Percentiles rank a stretch among this genome's conserved stretches.
Evolutionary conservation across 768 basidiomycete species (phyloP).

Genomic region (Plicaturopsis crispa): DNA sequence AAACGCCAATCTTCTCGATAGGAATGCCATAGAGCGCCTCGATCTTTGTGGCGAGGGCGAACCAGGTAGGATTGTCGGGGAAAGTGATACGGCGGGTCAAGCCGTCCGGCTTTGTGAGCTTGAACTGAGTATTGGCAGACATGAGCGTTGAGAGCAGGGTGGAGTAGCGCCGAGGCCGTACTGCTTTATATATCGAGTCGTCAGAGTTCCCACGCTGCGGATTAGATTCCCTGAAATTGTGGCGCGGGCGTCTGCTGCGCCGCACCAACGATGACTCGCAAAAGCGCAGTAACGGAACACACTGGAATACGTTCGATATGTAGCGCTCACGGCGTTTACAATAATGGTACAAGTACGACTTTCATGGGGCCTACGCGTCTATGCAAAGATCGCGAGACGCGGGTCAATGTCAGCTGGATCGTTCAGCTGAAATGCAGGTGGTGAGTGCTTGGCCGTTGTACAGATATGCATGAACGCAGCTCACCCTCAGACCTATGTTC

Average conservation of each 20-base stretch:
- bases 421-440: constrained; percentile 41
- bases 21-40: constrained; percentile 49
- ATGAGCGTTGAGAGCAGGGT: constrained; percentile 25
- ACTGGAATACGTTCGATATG: constrained; percentile 12
- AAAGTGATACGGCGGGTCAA: constrained; percentile 58
- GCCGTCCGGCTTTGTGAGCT: constrained; percentile 49
- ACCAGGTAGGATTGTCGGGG: constrained; percentile 44
- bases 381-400: constrained; percentile 66
- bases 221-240: background rate
- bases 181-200: background rate
- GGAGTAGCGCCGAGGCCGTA: background rate
- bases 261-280: constrained; percentile 5
- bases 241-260: constrained; percentile 27
- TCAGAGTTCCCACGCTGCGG: background rate
- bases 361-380: constrained; percentile 11
- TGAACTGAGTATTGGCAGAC: constrained; percentile 53
- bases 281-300: background rate
- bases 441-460: constrained; percentile 4
- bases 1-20: constrained; percentile 49
- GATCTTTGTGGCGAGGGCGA: constrained; percentile 46
- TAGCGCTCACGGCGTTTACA: constrained; percentile 3
- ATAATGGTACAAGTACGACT: constrained; percentile 3
- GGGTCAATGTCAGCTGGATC: constrained; percentile 63
- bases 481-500: constrained; percentile 57
- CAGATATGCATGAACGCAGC: constrained; percentile 13